Evolutionary conservation across 306 rosid genomes (phyloP).

Genomic region (Cucurbita pepo): DNA sequence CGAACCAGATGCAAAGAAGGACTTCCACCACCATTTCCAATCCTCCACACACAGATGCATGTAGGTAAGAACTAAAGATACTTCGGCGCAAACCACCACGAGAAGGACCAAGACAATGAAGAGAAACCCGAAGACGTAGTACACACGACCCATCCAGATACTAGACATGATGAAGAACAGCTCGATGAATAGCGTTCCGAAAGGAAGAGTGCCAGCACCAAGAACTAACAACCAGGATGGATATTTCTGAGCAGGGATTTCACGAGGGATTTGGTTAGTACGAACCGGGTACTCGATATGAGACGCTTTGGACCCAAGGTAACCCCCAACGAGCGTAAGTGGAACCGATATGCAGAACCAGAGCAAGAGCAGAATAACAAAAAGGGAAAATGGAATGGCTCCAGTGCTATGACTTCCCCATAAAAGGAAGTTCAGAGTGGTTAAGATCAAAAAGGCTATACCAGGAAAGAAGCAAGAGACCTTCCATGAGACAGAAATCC

Average conservation of each 20-base stretch:
- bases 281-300: constrained; percentile 53
- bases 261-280: constrained; percentile 57
- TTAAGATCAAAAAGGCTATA: constrained; percentile 43
- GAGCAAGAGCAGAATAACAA: constrained; percentile 37
- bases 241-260: constrained; percentile 46
- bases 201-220: constrained; percentile 59
- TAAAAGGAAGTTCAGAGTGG: constrained; percentile 47
- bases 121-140: constrained; percentile 61
- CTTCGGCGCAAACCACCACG: constrained; percentile 60
- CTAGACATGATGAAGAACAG: constrained; percentile 71
- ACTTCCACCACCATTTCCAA: constrained; percentile 78
- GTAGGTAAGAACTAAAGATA: constrained; percentile 52
- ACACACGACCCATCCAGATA: constrained; percentile 62
- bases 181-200: constrained; percentile 56
- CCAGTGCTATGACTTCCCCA: constrained; percentile 77
- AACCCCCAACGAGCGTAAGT: constrained; percentile 52
- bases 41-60: constrained; percentile 76
- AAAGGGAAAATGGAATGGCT: constrained; percentile 60
- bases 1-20: constrained; percentile 63
- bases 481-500: constrained; percentile 50
- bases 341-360: constrained; percentile 73
- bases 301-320: constrained; percentile 45
- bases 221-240: constrained; percentile 64
- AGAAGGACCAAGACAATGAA: constrained; percentile 42
- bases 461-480: constrained; percentile 66